Evolutionary conservation across 495 filamentous ascomycete species (phyloP), one percentile per base, ranked within the genome.

Genomic region (Tuber calosporum): DNA sequence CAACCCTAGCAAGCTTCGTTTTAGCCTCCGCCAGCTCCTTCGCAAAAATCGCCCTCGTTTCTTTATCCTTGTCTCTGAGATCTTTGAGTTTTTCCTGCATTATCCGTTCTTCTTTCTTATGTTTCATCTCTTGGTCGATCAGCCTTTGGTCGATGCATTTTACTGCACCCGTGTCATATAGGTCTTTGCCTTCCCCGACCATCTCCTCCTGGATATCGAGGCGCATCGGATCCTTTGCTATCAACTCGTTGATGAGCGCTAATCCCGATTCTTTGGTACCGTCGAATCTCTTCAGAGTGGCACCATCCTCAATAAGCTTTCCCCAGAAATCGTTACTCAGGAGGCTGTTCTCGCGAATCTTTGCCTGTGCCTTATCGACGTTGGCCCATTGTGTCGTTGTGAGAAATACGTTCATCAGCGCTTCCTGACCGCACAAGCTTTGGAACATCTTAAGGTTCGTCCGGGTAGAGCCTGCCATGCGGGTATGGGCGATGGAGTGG

Each of bases 361-460:
- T 74, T 30, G 40, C 62, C 4, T 34, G 26, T 62, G 0, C 26
- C 30, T 13, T 13, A 68, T 62, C 22, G 0, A 80, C 74, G 30
- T 79, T 80, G 34, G 82, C 78, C 85, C 85, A 87, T 78, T 84
- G 82, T 0, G 84, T 86, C 22, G 85, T 87, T 4, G 75, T 82
- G 0, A 87, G 80, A 0, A 84, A 69, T 8, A 87, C 85, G 0
- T 81, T 82, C 15, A 77, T 62, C 34, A 86, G 71, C 30, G 68
- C 79, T 0, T 83, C 71, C 0, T 77, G 53, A 0, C 85, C 87
- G 67, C 84, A 85, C 0, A 87, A 73, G 43, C 82, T 78, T 26
- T 81, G 75, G 74, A 87, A 86, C 75, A 85, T 84, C 26, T 36
- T 53, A 0, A 88, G 66, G 48, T 85, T 86, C 9, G 75, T 81